Percentiles rank a stretch among this genome's conserved stretches.
phyloP scores from a whole-genome alignment of 2,329 filamentous ascomycete species.

The Trichoderma harzianum region DNA sequence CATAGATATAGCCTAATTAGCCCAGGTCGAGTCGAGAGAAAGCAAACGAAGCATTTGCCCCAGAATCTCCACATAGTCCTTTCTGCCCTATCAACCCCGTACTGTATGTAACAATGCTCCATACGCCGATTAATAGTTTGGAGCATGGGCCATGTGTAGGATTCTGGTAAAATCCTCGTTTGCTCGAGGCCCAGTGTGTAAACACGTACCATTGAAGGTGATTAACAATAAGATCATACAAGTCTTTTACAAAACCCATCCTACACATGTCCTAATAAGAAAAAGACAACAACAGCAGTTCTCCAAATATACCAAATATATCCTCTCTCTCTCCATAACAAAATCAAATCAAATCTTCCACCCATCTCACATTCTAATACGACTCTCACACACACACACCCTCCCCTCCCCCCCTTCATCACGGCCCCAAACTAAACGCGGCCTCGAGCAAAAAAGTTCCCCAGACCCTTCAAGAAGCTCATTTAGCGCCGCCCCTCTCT shows the following conservation, averaged over 20 bases:
- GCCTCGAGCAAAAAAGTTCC: conserved; percentile 11
- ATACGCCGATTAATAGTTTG: neutral
- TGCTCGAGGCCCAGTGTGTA: neutral
- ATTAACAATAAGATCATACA: neutral
- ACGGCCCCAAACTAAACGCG: neutral
- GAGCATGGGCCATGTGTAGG: neutral
- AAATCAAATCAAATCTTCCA: neutral
- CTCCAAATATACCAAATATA: neutral
- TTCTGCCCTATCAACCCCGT: neutral
- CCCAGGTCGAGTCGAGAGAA: neutral
- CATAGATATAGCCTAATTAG: conserved; percentile 3
- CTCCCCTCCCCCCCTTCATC: neutral
- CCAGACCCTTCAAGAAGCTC: neutral
- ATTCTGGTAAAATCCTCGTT: neutral
- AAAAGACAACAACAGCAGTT: neutral
- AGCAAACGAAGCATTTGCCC: neutral
- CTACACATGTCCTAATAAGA: neutral
- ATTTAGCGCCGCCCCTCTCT: neutral
- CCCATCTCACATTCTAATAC: neutral
- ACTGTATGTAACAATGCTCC: neutral
- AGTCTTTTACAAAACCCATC: neutral
- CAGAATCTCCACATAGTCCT: neutral
- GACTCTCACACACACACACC: neutral
- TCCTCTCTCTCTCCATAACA: neutral
- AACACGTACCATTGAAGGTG: neutral